These are phyloP conservation scores for Galeopsis tetrahit DNA, from an alignment of 257 asterid species.

Conservation along the genomic window DNA sequence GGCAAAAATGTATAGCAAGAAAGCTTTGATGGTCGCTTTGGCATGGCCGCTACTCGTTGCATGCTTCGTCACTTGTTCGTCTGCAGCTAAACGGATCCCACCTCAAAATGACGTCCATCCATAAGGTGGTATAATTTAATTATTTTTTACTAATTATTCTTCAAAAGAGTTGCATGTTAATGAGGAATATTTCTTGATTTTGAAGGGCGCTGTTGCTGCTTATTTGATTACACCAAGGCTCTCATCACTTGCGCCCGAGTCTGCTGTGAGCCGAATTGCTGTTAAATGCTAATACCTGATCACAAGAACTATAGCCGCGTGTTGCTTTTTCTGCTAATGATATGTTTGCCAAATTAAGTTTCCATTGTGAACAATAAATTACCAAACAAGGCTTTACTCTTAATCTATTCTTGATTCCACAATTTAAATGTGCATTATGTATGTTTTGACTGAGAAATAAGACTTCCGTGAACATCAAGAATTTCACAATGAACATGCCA, in stretches of 20 bases:
- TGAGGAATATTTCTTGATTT: conserved; percentile 20
- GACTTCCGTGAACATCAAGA: too few relatives aligned
- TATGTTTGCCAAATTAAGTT: conserved; percentile 20
- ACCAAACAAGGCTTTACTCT: not conserved
- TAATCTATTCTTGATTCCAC: not conserved
- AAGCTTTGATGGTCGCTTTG: conserved; percentile 26
- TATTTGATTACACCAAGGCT: conserved; percentile 33
- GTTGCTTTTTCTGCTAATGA: not conserved
- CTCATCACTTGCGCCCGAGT: conserved; percentile 33
- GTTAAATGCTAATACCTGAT: conserved; percentile 29
- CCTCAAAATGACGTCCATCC: conserved; percentile 30
- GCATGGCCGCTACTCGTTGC: conserved; percentile 46
- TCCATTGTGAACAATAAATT: conserved; percentile 5
- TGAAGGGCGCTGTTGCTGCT: conserved; percentile 54
- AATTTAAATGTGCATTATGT: not conserved
- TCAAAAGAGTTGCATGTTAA: conserved; percentile 9
- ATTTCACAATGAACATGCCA: too few relatives aligned
- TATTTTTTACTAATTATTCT: not conserved
- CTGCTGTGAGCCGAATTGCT: conserved; percentile 41
- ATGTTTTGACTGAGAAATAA: not conserved
- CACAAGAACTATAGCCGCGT: conserved; percentile 18
- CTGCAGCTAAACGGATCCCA: conserved; percentile 34
- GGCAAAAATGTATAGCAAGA: conserved; percentile 32
- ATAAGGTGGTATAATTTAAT: conserved; percentile 33
- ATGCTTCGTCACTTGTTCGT: conserved; percentile 34